Conservation (phyloP, 768 basidiomycete species). For the Auriscalpium vulgare region DNA sequence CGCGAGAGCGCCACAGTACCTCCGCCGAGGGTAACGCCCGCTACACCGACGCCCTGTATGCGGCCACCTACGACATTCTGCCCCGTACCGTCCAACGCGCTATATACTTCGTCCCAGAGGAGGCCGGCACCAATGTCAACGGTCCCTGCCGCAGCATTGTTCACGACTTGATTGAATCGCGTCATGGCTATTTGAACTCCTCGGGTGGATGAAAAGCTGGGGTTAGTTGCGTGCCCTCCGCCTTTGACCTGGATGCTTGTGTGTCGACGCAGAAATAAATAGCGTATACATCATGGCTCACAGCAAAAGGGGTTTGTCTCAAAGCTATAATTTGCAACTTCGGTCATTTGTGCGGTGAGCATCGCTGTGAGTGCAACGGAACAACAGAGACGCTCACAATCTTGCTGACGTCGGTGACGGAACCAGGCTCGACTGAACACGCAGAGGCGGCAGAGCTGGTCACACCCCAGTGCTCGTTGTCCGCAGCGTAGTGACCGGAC, state of each 20-base stretch:
- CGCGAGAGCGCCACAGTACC: too few species aligned
- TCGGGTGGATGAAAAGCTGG: slow-evolving; percentile 19
- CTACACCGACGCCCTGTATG: slow-evolving; percentile 17
- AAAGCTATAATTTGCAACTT: slow-evolving; percentile 4
- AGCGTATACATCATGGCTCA: too few species aligned
- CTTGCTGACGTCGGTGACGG: slow-evolving; percentile 8
- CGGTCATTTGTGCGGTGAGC: not conserved
- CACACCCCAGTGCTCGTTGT: slow-evolving; percentile 5
- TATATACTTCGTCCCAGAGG: slow-evolving; percentile 22
- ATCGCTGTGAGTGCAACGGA: too few species aligned
- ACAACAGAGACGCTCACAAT: slow-evolving; percentile 4
- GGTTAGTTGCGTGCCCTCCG: slow-evolving; percentile 18
- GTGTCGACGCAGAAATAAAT: too few species aligned
- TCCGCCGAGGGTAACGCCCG: slow-evolving; percentile 6
- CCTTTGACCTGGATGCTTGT: slow-evolving; percentile 11
- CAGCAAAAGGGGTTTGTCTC: too few species aligned
- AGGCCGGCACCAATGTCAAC: slow-evolving; percentile 17
- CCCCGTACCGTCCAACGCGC: slow-evolving; percentile 9
- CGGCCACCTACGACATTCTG: slow-evolving; percentile 19
- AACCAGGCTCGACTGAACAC: slow-evolving; percentile 17
- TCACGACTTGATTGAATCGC: slow-evolving; percentile 9
- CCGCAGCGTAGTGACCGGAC: not conserved
- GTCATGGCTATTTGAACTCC: slow-evolving; percentile 20
- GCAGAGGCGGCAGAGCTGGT: slow-evolving; percentile 7
- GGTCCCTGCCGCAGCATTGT: slow-evolving; percentile 2